Percentiles rank a stretch among this genome's conserved stretches.
phyloP scores from a whole-genome alignment of 2,329 filamentous ascomycete species.

The Aspergillus terreus region DNA sequence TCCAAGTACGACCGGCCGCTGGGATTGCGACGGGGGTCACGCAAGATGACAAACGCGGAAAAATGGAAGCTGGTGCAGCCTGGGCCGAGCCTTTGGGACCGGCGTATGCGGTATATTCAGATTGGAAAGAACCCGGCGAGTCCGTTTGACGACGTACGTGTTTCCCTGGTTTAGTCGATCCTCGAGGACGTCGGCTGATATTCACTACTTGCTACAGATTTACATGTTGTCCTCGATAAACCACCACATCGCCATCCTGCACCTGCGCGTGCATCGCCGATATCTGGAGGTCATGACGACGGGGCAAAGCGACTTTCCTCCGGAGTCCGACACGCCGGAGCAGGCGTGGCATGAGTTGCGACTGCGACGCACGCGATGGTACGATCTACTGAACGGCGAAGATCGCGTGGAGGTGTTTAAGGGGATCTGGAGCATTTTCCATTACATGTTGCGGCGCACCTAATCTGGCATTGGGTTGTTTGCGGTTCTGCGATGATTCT shows the following conservation, averaged over 20 bases:
- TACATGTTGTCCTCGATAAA: conserved; percentile 61
- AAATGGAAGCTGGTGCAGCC: conserved; percentile 53
- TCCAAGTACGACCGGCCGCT: conserved; percentile 34
- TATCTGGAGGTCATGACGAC: conserved; percentile 55
- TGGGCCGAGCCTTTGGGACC: conserved; percentile 54
- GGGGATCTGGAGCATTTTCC: conserved; percentile 57
- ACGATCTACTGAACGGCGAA: conserved; percentile 52
- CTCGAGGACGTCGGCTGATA: neutral
- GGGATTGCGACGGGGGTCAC: conserved; percentile 31
- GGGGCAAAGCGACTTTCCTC: conserved; percentile 33
- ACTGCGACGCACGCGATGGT: conserved; percentile 57
- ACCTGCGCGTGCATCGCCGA: conserved; percentile 53
- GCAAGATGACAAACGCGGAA: conserved; percentile 45
- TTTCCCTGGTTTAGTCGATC: neutral
- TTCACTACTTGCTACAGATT: conserved; percentile 39
- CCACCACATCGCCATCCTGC: conserved; percentile 59
- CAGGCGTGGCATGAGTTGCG: conserved; percentile 50
- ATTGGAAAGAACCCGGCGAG: conserved; percentile 50
- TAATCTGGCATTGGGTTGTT: conserved; percentile 6
- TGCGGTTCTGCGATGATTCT: too few relatives aligned
- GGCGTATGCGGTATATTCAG: conserved; percentile 52
- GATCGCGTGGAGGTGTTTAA: conserved; percentile 55
- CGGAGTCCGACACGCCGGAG: conserved; percentile 20
- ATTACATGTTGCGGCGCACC: conserved; percentile 45
- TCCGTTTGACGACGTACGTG: conserved; percentile 52